Evolutionary conservation across 768 basidiomycete genomes (phyloP).

Genomic region (Trametes punicea): DNA sequence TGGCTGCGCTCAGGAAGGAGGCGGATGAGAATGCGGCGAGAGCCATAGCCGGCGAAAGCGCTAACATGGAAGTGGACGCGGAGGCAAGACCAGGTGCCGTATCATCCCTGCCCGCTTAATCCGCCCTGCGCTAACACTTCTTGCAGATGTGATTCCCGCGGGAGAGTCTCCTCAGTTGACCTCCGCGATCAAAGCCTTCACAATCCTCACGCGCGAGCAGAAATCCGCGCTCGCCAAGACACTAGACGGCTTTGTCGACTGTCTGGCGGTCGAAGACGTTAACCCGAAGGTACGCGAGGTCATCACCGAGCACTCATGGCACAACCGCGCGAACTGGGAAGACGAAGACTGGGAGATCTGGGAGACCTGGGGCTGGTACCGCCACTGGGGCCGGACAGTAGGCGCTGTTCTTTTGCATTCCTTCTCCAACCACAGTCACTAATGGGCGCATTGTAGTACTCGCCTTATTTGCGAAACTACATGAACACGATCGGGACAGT

Average conservation of each 20-base stretch:
- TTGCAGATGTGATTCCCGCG: slow-evolving; percentile 42
- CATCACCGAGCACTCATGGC: slow-evolving; percentile 67
- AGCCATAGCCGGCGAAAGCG: slow-evolving; percentile 59
- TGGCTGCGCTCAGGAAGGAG: slow-evolving; percentile 75
- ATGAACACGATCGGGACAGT: slow-evolving; percentile 65
- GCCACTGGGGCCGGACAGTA: slow-evolving; percentile 82
- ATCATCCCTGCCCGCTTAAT: neutral
- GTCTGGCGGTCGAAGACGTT: slow-evolving; percentile 48
- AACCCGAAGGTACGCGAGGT: slow-evolving; percentile 53
- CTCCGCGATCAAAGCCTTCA: slow-evolving; percentile 70
- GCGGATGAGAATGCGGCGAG: slow-evolving; percentile 83
- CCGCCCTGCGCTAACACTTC: neutral
- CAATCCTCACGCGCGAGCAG: slow-evolving; percentile 72
- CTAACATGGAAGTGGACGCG: slow-evolving; percentile 64
- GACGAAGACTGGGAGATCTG: slow-evolving; percentile 77
- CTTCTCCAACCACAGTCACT: neutral
- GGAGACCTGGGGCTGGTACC: slow-evolving; percentile 91
- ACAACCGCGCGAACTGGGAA: slow-evolving; percentile 64
- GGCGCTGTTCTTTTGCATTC: slow-evolving; percentile 30
- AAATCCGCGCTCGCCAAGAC: slow-evolving; percentile 69
- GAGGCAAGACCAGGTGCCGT: slow-evolving; percentile 62
- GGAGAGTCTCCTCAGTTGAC: slow-evolving; percentile 66
- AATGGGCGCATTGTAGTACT: slow-evolving; percentile 47
- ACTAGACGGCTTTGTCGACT: slow-evolving; percentile 71
- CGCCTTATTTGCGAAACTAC: slow-evolving; percentile 75